These are phyloP conservation scores for Citrus medica DNA, from an alignment of 345 rosid genomes.

Conservation along the genomic window DNA sequence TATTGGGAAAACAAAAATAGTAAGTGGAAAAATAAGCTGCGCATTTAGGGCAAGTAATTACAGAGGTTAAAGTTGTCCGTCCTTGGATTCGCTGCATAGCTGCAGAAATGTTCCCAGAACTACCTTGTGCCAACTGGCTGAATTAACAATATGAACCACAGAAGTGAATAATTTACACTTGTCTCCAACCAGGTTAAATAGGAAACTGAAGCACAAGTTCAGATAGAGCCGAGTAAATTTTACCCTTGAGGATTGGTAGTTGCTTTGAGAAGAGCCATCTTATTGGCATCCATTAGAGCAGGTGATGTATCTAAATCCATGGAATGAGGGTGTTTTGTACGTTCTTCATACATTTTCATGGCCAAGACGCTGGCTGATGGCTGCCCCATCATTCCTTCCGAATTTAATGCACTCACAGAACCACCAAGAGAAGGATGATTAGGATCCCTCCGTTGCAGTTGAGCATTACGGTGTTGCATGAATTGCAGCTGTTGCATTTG, in stretches of 20 bases:
- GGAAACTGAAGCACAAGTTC: neutral
- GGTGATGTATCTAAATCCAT: conserved; percentile 52
- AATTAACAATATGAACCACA: conserved; percentile 15
- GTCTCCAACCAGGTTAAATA: neutral
- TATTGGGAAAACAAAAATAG: neutral
- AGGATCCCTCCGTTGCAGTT: conserved; percentile 55
- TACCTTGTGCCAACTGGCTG: conserved; percentile 63
- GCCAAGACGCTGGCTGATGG: conserved; percentile 57
- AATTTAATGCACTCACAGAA: conserved; percentile 37
- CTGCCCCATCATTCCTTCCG: conserved; percentile 60
- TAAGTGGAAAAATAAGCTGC: neutral
- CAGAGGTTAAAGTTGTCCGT: conserved; percentile 32
- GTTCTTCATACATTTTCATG: conserved; percentile 62
- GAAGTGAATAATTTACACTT: conserved; percentile 6
- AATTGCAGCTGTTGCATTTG: conserved; percentile 66
- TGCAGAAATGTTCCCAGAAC: conserved; percentile 43
- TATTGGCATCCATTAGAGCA: conserved; percentile 48
- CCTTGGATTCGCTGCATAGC: conserved; percentile 53
- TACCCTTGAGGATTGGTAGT: conserved; percentile 53
- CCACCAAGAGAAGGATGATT: conserved; percentile 43
- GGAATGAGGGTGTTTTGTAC: conserved; percentile 48
- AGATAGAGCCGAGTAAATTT: neutral
- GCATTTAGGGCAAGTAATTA: conserved; percentile 26
- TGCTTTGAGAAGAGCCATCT: conserved; percentile 47
- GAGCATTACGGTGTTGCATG: conserved; percentile 53